Evolutionary conservation across 805 yeast genomes (phyloP), one percentile per base, ranked within the genome.

Genomic region (Monosporozyma unispora): DNA sequence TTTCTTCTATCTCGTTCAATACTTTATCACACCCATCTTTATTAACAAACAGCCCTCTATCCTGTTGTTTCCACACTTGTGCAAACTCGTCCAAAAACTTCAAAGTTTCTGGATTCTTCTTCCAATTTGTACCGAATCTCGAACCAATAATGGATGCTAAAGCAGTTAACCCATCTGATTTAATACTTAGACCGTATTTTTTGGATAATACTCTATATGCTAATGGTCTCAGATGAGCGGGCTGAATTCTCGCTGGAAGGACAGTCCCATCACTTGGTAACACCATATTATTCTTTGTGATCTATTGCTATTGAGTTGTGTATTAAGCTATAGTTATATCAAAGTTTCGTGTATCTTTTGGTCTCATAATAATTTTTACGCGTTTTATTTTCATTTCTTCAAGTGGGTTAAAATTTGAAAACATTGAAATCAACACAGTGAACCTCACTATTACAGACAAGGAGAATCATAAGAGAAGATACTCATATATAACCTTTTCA

Each of bases 191-290:
- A 0, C 97, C 96, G 63, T 88, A 91, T 62, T 91, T 93, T 67
- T 89, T 91, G 4, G 98, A 87, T 8, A 93, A 67, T 1, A 91
- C 78, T 39, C 99, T 73, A 64, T 90, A 93, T 0, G 97, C 97
- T 45, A 91, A 70, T 0, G 99, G 99, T 43, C 99, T 77, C 42
- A 93, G 70, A 59, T 86, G 86, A 0, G 91, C 79, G 0, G 96
- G 87, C 48, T 81, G 85, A 1, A 91, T 78, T 50, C 76, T 75
- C 2, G 87, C 81, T 0, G 97, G 97, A 11, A 90, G 74, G 18
- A 75, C 79, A 22, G 50, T 54, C 2, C 60, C 61, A 16, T 58
- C 42, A n/a, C 51, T 46, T 35, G 59, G 51, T 62, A 60, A 59
- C 9, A 7, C 22, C 45, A 25, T 27, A 21, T 27, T 18, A 14